Conservation (phyloP, 2,329 filamentous ascomycete genomes). For the Byssothecium circinans region DNA sequence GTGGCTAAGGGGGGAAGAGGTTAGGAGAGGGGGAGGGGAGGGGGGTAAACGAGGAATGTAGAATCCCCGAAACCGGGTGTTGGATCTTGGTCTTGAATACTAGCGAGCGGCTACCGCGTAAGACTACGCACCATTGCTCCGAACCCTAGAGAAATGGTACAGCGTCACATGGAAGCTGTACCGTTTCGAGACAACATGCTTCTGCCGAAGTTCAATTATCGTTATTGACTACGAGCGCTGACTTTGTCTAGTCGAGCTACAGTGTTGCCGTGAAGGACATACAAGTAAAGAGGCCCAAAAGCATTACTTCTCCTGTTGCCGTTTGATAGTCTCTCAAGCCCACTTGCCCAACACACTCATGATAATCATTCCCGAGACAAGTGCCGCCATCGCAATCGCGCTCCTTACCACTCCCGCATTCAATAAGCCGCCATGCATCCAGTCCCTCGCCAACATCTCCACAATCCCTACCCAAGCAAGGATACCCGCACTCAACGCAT, state of each 20-base stretch:
- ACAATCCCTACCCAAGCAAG: slow-evolving; percentile 78
- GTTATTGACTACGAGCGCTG: no score
- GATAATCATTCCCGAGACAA: slow-evolving; percentile 64
- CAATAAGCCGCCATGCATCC: slow-evolving; percentile 59
- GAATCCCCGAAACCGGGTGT: not conserved
- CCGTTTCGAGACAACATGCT: no score
- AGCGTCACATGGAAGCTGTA: no score
- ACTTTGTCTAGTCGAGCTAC: no score
- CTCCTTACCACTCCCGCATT: slow-evolving; percentile 55
- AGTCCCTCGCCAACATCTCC: slow-evolving; percentile 78
- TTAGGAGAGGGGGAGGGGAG: not conserved
- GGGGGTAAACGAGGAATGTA: not conserved
- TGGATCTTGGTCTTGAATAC: not conserved
- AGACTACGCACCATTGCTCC: no score
- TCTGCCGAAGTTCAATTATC: no score
- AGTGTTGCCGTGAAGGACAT: no score
- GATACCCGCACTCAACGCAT: slow-evolving; percentile 74
- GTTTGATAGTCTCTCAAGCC: no score
- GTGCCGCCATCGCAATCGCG: slow-evolving; percentile 52
- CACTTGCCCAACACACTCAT: slow-evolving; percentile 78
- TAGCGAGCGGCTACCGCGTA: no score
- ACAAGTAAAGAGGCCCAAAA: no score
- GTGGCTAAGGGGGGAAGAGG: not conserved
- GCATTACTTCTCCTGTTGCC: no score
- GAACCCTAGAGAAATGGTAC: no score